Base-by-base conservation (phyloP, 2,329 filamentous ascomycete species). In the Rhynchosporium graminicola region DNA sequence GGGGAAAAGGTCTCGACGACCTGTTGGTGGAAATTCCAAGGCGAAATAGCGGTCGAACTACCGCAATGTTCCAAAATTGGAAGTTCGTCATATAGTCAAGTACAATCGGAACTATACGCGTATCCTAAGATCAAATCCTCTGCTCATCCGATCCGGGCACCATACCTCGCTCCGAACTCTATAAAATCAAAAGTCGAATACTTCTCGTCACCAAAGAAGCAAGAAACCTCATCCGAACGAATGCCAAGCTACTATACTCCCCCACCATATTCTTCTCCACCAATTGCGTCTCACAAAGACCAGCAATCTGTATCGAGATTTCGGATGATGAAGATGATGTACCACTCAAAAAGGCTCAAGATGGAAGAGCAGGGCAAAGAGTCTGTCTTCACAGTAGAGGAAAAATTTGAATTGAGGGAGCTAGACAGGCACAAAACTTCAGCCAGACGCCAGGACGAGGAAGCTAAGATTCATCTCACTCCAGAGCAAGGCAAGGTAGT, bases 401-500 rank as follows among this genome's bases (percentile, higher is more conserved):
- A 57, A 43, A 31, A 13, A 20, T 33, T 47, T 15, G 55, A 47
- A 43, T 45, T 57, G 28, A 46, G 12, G n/a, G 8, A 36, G 3
- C 10, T 57, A n/a, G 28, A 57, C 42, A 13, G 26, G 12, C 26
- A 36, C 29, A 50, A 40, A 40, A 5, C 36, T 9, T 26, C 2
- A n/a, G 45, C 42, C 29, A 4, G 36, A 29, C 56, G 56, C 7
- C 54, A 51, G 7, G 42, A 57, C 13, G 45, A 57, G 31, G n/a
- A 59, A 3, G 3, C 51, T 3, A 48, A 50, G 12, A 40, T 69
- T 8, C 26, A 59, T 6, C 68, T 72, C 45, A 71, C 71, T 3
- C 47, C 60, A 3, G 67, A 65, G 43, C 69, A 72, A 52, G 28
- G 69, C 8, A 45, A 38, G 5, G 71, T 72, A 1, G 68, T 72